Evolutionary conservation across 2,329 filamentous ascomycete genomes (phyloP).

Genomic region (Aspergillus chevalieri): DNA sequence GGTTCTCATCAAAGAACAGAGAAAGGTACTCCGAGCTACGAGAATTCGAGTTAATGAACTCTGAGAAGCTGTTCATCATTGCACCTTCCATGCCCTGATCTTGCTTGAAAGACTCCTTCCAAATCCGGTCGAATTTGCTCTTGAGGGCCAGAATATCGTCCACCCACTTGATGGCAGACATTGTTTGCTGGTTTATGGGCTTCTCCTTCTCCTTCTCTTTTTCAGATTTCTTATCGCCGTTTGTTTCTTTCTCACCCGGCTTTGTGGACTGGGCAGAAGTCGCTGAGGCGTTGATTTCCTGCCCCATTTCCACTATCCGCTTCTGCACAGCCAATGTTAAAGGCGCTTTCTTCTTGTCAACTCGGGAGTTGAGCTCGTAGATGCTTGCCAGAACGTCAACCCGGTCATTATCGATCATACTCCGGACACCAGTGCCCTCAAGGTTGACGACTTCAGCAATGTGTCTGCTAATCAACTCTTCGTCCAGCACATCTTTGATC

Average conservation of each 20-base stretch:
- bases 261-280: conserved; percentile 41
- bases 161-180: conserved; percentile 88
- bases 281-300: conserved; percentile 68
- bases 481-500: conserved; percentile 70
- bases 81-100: conserved; percentile 76
- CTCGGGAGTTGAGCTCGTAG: conserved; percentile 69
- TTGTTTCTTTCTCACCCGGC: conserved; percentile 43
- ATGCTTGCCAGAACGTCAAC: conserved; percentile 71
- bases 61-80: conserved; percentile 77
- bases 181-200: conserved; percentile 69
- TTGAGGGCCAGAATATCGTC: conserved; percentile 82
- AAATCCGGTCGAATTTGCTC: conserved; percentile 80
- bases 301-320: conserved; percentile 71
- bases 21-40: conserved; percentile 89
- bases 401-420: conserved; percentile 89
- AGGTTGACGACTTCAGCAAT: conserved; percentile 76
- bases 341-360: conserved; percentile 66
- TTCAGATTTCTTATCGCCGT: conserved; percentile 45
- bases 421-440: conserved; percentile 73
- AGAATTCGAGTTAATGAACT: conserved; percentile 87
- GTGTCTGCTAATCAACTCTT: conserved; percentile 70
- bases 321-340: conserved; percentile 66
- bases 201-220: conserved; percentile 42
- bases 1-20: conserved; percentile 91
- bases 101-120: conserved; percentile 63